Evolutionary conservation across 106 monocot species (phyloP), one percentile per base, ranked within the genome.

Genomic region (Dendrobium officinale): DNA sequence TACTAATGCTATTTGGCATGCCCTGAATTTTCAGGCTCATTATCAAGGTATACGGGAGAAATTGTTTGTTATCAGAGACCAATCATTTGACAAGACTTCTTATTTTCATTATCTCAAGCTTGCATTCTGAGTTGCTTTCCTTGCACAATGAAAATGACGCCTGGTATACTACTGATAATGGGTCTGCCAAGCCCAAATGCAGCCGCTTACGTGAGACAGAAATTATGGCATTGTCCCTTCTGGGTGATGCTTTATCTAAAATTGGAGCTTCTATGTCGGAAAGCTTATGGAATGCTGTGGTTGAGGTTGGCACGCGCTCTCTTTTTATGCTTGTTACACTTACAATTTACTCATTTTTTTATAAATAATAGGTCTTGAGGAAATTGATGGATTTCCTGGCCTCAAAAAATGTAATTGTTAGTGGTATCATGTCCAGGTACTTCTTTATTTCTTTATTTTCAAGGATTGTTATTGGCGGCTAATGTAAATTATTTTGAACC

Each of bases 351-450:
- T 51, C 24, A 76, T 76, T 49, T 74, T 74, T 9, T 33, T 33
- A 15, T 70, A 66, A 66, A 33, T 66, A 72, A 40, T 55, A 98
- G 98, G 86, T 88, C 55, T 79, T 98, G 77, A 88, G 98, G 75
- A 95, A 94, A 85, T 79, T 91, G 58, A 88, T 94, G 89, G 98
- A 95, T 80, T 86, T 85, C 44, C 41, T 95, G 79, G 86, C 91
- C 24, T 86, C 92, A 26, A 91, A 87, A 82, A 95, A 95, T 78
- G 19, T 92, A 7, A 43, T 93, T 58, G 91, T 92, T 83, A 85
- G 88, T 42, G 77, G 79, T 78, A 67, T 80, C 81, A 98, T 98
- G 95, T 93, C 92, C 66, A 92, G 95, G 96, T 97, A 67, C 48
- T 84, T 77, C 5, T 80, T 45, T 75, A 64, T 45, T 8, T 33